Conservation (phyloP, 139 green algal genomes). For the Monoraphidium neglectum region DNA sequence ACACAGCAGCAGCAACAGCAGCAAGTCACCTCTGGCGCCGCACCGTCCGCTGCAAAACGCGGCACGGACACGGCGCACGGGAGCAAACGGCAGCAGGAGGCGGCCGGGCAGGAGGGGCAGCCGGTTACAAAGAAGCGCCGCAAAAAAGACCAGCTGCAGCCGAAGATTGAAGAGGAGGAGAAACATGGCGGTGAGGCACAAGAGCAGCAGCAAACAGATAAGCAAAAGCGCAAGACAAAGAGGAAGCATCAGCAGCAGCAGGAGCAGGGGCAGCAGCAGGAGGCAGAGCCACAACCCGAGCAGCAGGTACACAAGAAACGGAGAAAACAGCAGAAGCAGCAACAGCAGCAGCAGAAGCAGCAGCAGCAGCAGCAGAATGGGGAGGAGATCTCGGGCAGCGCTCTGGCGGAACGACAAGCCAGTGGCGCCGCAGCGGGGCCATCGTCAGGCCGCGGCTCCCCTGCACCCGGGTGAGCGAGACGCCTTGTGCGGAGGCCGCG, state of each 20-base stretch:
- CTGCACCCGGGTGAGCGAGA: too few relatives aligned
- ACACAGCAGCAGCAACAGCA: too few relatives aligned
- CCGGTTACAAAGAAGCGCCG: background rate
- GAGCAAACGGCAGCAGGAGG: background rate
- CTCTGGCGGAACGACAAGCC: too few relatives aligned
- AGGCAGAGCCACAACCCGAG: background rate
- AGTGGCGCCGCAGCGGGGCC: too few relatives aligned
- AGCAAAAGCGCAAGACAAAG: background rate
- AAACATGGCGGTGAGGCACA: background rate
- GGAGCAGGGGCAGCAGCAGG: conserved; percentile 2
- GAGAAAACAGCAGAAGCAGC: background rate
- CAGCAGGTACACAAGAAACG: background rate
- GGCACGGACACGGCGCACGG: too few relatives aligned
- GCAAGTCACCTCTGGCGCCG: too few relatives aligned
- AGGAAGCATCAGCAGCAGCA: background rate
- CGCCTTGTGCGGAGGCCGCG: too few relatives aligned
- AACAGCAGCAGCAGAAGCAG: background rate
- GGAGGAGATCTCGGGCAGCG: too few relatives aligned
- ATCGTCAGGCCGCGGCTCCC: too few relatives aligned
- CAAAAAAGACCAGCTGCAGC: conserved; percentile 1
- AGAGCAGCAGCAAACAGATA: conserved; percentile 8
- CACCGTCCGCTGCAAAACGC: too few relatives aligned
- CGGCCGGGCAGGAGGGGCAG: background rate
- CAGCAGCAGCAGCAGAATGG: background rate
- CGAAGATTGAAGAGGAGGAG: background rate